phyloP scores from a whole-genome alignment of 2,329 filamentous ascomycete species.

The Domatiomyces globalis region DNA sequence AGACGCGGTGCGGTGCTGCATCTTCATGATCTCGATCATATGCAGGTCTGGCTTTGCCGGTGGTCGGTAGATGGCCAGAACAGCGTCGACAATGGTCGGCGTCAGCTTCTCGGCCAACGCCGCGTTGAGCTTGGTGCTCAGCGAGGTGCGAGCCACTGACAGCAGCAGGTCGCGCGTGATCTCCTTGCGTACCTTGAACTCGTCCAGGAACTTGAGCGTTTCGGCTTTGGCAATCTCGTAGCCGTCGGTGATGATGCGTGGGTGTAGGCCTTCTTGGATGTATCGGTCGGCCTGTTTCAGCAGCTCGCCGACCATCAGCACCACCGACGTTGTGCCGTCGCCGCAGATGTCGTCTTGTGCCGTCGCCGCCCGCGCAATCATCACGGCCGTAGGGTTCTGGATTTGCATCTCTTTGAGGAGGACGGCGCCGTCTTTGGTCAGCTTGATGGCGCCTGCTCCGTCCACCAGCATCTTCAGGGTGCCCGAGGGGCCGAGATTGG shows the following conservation, averaged over 20 bases:
- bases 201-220: constrained; percentile 85
- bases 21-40: constrained; percentile 99
- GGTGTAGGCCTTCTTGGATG: constrained; percentile 93
- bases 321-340: constrained; percentile 93
- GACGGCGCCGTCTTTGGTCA: constrained; percentile 97
- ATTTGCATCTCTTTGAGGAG: constrained; percentile 51
- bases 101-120: constrained; percentile 82
- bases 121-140: constrained; percentile 87
- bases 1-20: constrained; percentile 93
- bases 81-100: constrained; percentile 88
- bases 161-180: constrained; percentile 89
- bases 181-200: constrained; percentile 76
- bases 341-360: constrained; percentile 97
- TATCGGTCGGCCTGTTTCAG: constrained; percentile 95
- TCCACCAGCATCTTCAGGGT: constrained; percentile 89
- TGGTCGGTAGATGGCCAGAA: constrained; percentile 81
- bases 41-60: constrained; percentile 90
- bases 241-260: constrained; percentile 89
- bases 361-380: constrained; percentile 70
- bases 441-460: constrained; percentile 76
- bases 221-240: constrained; percentile 95
- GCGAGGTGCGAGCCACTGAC: constrained; percentile 82
- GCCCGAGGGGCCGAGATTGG: constrained; percentile 82
- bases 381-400: constrained; percentile 64
- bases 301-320: constrained; percentile 87